phyloP scores from a whole-genome alignment of 305 asterid genomes.

The Solanum chacoense region DNA sequence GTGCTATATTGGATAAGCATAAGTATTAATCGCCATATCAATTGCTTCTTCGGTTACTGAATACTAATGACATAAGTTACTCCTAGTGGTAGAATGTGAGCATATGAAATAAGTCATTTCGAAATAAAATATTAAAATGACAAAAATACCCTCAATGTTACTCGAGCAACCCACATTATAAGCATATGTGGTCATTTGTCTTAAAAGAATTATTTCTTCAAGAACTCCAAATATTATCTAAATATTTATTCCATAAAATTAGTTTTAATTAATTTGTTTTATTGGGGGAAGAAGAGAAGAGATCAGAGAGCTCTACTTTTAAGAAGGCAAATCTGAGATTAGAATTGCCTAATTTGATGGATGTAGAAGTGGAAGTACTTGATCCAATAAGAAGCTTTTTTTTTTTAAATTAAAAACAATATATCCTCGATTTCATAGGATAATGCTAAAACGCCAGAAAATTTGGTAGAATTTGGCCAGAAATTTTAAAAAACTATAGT shows the following conservation, averaged over 20 bases:
- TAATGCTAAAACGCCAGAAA: too few relatives aligned
- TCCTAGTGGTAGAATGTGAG: too few relatives aligned
- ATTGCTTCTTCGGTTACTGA: too few relatives aligned
- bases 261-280: background rate
- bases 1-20: too few relatives aligned
- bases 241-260: background rate
- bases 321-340: background rate
- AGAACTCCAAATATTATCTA: background rate
- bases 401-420: too few relatives aligned
- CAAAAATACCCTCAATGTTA: background rate
- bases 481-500: too few relatives aligned
- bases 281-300: background rate
- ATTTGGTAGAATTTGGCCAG: too few relatives aligned
- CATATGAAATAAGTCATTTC: too few relatives aligned
- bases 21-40: too few relatives aligned
- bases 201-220: background rate
- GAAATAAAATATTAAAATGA: too few relatives aligned
- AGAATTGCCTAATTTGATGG: constrained; percentile 11
- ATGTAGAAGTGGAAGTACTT: background rate
- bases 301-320: background rate
- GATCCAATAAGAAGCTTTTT: background rate
- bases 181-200: background rate
- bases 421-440: too few relatives aligned
- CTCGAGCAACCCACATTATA: background rate
- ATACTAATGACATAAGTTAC: too few relatives aligned